Conservation (phyloP, 495 filamentous ascomycete species). For the Xylaria scruposa region DNA sequence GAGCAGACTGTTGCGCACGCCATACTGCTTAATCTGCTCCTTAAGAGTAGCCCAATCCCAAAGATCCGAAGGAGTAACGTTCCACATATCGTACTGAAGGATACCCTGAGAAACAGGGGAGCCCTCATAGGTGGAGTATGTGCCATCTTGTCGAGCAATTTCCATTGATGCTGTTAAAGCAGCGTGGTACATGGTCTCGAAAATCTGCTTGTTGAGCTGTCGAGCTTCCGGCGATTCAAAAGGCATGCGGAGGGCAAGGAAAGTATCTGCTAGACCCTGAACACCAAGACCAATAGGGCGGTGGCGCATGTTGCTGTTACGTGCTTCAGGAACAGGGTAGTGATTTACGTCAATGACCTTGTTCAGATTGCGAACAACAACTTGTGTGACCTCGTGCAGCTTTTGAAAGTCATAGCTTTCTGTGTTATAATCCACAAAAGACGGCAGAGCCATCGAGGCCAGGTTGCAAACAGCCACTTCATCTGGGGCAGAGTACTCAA, state of each 20-base stretch:
- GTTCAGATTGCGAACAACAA: conserved; percentile 92
- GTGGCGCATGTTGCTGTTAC: conserved; percentile 93
- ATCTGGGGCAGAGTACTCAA: conserved; percentile 96
- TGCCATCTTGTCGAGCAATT: conserved; percentile 78
- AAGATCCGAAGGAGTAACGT: conserved; percentile 86
- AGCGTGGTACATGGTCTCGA: conserved; percentile 99
- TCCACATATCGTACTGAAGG: conserved; percentile 99
- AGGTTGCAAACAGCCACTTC: conserved; percentile 99
- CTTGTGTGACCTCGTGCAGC: conserved; percentile 89
- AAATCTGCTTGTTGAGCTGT: conserved; percentile 96
- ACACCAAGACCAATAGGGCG: conserved; percentile 95
- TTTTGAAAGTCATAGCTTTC: conserved; percentile 92
- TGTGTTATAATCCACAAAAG: conserved; percentile 81
- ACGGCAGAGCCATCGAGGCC: conserved; percentile 89
- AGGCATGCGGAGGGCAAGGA: conserved; percentile 94
- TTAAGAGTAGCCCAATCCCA: conserved; percentile 97
- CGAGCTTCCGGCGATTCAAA: conserved; percentile 95
- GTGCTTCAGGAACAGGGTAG: conserved; percentile 94
- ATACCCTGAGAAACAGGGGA: conserved; percentile 95
- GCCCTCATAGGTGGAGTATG: conserved; percentile 90
- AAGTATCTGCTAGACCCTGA: conserved; percentile 97
- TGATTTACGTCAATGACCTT: conserved; percentile 97
- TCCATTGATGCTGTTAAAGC: conserved; percentile 88
- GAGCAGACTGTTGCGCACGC: conserved; percentile 91
- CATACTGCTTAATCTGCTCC: conserved; percentile 86